Evolutionary conservation across 352 stramenopile genomes (phyloP), one percentile per base, ranked within the genome.

Genomic region (Thalassiosira livingstoniorum): DNA sequence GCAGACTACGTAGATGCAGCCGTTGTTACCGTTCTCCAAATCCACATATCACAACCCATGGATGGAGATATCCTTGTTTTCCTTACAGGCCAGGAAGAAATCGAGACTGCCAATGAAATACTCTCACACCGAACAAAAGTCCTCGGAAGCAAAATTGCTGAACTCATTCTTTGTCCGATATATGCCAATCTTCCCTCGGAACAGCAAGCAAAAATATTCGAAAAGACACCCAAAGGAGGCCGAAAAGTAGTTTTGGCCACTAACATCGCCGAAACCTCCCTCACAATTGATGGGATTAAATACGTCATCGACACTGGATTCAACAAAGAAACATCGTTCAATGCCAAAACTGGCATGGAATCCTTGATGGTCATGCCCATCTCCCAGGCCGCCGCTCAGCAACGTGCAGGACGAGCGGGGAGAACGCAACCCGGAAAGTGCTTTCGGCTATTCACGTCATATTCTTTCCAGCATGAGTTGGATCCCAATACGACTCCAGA

Each of bases 271-370:
- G 98, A 99, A 63, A 99, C 98, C 21, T 98, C 95, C 67, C 86
- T 99, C 18, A 99, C 98, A 0, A 99, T 99, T 75, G 94, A 99
- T 67, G 98, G 98, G 11, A 99, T 99, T 69, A 98, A 96, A 82
- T 99, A 98, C 78, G 98, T 99, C 15, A 98, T 99, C 47, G 98
- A 99, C 89, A 98, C 97, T 15, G 98, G 98, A 21, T 99, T 99
- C 81, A 99, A 97, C 91, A 99, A 99, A 83, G 97, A 99, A 87
- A 99, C 98, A 4, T 98, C 95, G 53, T 99, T 98, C 92, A 99
- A 99, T 89, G 95, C 98, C 0, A 95, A 97, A 69, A 98, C 96
- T 2, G 97, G 97, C 5, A 99, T 99, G 97, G 97, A 99, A 78
- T 99, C 96, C n/a, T 87, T 99, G 10, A 93, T 99, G 15, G 98